Percentiles rank a stretch among this genome's conserved stretches.
Evolutionary conservation across 495 filamentous ascomycete species (phyloP).

Genomic region (Parathielavia appendiculata): DNA sequence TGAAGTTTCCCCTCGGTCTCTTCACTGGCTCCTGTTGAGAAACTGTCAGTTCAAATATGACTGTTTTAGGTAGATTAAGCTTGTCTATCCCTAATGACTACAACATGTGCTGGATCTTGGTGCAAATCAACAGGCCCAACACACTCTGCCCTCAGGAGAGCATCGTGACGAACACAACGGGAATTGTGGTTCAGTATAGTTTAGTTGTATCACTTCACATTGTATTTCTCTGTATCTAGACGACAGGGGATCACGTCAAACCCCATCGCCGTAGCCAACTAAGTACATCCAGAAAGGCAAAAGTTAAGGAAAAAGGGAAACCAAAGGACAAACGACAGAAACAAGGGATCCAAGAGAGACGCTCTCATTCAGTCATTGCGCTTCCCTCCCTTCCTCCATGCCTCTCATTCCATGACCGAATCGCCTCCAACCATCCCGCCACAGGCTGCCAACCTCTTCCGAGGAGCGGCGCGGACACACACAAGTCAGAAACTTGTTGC

Average conservation of each 20-base stretch:
- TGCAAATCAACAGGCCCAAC: too few species aligned
- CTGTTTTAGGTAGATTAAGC: too few species aligned
- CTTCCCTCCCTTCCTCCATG: not conserved
- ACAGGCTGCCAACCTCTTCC: not conserved
- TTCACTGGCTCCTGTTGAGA: too few species aligned
- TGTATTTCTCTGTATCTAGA: not conserved
- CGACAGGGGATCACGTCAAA: not conserved
- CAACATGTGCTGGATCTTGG: too few species aligned
- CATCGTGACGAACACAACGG: not conserved
- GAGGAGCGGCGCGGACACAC: not conserved
- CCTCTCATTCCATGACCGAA: not conserved
- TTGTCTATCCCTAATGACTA: too few species aligned
- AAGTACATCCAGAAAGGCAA: not conserved
- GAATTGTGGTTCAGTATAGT: not conserved
- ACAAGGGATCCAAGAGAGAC: constrained; percentile 4
- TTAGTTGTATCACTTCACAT: not conserved
- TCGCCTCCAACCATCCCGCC: not conserved
- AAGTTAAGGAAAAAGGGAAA: constrained; percentile 3
- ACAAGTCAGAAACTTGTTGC: too few species aligned
- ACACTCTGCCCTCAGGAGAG: not conserved
- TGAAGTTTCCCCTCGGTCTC: too few species aligned
- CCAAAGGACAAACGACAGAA: constrained; percentile 5
- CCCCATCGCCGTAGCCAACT: not conserved
- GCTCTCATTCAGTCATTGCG: constrained; percentile 8
- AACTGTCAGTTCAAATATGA: too few species aligned